These are phyloP conservation scores for Ciborinia camelliae DNA, from an alignment of 2,329 filamentous ascomycete species.

Conservation along the genomic window DNA sequence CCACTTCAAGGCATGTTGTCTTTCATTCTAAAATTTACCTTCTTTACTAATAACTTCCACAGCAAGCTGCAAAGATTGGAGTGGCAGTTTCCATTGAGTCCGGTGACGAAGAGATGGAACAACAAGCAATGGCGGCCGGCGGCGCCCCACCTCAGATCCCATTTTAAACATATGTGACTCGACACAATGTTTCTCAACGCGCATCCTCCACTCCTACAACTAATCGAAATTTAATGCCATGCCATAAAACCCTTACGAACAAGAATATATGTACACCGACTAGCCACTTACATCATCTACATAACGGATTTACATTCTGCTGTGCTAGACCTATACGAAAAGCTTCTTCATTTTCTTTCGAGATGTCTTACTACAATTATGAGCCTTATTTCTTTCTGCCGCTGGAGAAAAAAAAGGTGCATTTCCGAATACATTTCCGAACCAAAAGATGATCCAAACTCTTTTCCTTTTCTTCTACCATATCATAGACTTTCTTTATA, in stretches of 20 bases:
- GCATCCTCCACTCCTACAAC: constrained; percentile 22
- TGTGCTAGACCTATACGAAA: constrained; percentile 24
- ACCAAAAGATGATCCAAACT: not conserved
- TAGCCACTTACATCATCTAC: constrained; percentile 1
- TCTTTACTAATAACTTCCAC: constrained; percentile 35
- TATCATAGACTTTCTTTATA: constrained; percentile 23
- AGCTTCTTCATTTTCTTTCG: constrained; percentile 28
- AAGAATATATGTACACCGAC: constrained; percentile 22
- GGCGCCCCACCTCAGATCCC: constrained; percentile 54
- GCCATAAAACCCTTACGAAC: constrained; percentile 17
- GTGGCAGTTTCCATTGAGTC: constrained; percentile 90
- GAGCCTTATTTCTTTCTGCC: constrained; percentile 20
- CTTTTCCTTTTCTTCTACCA: constrained; percentile 5
- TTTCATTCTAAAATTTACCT: not conserved
- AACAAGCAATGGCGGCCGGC: constrained; percentile 66
- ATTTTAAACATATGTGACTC: constrained; percentile 50
- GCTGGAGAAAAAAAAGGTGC: not conserved
- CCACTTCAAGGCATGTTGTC: constrained; percentile 76
- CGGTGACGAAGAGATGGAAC: constrained; percentile 78
- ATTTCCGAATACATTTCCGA: constrained; percentile 11
- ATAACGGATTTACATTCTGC: constrained; percentile 17
- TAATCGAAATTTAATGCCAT: constrained; percentile 35
- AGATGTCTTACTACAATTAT: constrained; percentile 34
- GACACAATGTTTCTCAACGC: constrained; percentile 9
- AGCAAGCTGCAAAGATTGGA: constrained; percentile 95